Evolutionary conservation across 2,329 filamentous ascomycete species (phyloP).

Genomic region (Hawksworthiomyces lignivorus): DNA sequence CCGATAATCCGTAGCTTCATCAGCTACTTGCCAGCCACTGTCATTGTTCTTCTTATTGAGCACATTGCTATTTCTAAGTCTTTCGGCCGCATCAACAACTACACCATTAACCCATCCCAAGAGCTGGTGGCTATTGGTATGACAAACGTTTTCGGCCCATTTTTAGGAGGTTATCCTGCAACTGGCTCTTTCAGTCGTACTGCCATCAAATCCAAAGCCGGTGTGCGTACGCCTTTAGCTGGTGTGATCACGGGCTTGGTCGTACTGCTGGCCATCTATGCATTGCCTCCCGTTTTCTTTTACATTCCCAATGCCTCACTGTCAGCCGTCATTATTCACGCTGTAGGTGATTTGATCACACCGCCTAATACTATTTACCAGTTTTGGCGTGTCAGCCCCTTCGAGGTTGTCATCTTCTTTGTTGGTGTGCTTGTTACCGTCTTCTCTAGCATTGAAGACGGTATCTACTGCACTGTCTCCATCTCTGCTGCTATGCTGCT

Average conservation of each 20-base stretch:
- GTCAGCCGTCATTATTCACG: constrained; percentile 74
- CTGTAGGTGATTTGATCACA: constrained; percentile 77
- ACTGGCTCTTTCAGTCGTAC: constrained; percentile 69
- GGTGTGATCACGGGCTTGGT: constrained; percentile 71
- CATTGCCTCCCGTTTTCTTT: constrained; percentile 68
- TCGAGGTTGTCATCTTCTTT: constrained; percentile 91
- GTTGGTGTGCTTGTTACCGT: constrained; percentile 84
- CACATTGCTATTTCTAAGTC: constrained; percentile 98
- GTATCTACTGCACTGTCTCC: constrained; percentile 79
- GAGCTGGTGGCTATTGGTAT: constrained; percentile 94
- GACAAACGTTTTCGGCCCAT: constrained; percentile 82
- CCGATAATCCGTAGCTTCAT: constrained; percentile 62
- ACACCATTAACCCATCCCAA: constrained; percentile 91
- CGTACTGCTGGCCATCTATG: constrained; percentile 71
- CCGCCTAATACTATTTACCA: constrained; percentile 86
- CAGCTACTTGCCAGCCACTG: constrained; percentile 68
- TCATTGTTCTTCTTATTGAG: constrained; percentile 92
- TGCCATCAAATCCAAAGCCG: constrained; percentile 77
- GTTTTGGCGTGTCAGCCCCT: constrained; percentile 87
- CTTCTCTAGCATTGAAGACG: constrained; percentile 82
- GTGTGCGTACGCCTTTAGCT: constrained; percentile 70
- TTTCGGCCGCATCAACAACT: constrained; percentile 96
- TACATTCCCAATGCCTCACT: constrained; percentile 69
- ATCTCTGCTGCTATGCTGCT: constrained; percentile 71
- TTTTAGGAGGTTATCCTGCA: constrained; percentile 85